A percentile compares a stretch with the other conserved stretches of the same genome.
Conservation (phyloP, 208 protist genomes). For the Wallacemonas collosoma region DNA sequence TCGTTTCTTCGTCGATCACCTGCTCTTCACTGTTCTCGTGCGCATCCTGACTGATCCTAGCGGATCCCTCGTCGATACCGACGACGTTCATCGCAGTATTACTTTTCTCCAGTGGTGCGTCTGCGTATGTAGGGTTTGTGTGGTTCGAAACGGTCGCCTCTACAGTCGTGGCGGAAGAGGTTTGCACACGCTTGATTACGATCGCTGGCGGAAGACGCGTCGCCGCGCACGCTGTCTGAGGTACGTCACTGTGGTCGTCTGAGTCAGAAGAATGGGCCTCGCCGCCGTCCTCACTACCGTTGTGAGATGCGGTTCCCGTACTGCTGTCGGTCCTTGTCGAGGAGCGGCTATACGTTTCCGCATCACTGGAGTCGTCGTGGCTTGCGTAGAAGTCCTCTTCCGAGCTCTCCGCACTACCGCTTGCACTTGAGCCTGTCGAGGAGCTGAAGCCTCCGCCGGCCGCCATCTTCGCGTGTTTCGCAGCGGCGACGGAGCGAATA, state of each 20-base stretch:
- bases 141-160: no score
- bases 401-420: background rate
- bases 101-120: no score
- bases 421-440: background rate
- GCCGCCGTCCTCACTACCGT: no score
- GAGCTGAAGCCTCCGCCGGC: background rate
- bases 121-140: no score
- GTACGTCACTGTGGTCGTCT: background rate
- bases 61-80: no score
- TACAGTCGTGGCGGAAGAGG: background rate
- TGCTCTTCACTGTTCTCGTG: no score
- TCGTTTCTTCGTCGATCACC: no score
- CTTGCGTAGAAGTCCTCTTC: constrained; percentile 1
- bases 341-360: background rate
- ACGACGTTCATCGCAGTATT: no score
- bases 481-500: background rate
- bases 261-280: background rate
- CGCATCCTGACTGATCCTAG: no score
- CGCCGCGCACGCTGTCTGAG: background rate
- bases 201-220: background rate
- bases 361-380: background rate
- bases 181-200: constrained; percentile 10
- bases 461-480: background rate
- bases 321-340: background rate
- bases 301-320: no score